These are phyloP conservation scores for Aspergillus thermomutatus DNA, from an alignment of 2,329 filamentous ascomycete genomes.

Conservation along the genomic window DNA sequence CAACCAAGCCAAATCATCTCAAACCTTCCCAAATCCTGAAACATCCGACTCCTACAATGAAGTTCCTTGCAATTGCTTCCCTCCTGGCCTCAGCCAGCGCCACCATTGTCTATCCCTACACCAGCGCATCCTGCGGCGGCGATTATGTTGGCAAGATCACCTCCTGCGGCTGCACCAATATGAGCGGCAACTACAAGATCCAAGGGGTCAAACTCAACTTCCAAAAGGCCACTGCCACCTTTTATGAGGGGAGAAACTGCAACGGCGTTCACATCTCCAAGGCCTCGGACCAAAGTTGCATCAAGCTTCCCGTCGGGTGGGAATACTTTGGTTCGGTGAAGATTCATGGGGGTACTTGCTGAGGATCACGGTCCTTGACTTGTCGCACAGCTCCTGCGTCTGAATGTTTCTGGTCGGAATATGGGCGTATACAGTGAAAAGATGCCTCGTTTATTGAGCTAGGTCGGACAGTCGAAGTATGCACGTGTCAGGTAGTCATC, in stretches of 20 bases:
- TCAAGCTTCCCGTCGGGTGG: neutral
- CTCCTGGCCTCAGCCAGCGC: neutral
- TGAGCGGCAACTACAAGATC: neutral
- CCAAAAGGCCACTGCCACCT: neutral
- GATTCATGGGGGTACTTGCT: neutral
- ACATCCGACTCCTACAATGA: neutral
- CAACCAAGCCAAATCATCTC: neutral
- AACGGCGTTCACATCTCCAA: neutral
- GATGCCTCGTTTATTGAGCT: no score
- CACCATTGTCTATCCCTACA: neutral
- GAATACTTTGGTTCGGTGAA: neutral
- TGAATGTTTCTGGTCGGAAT: neutral
- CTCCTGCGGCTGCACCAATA: neutral
- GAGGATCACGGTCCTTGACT: neutral
- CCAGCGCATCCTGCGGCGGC: neutral
- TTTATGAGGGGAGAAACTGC: neutral
- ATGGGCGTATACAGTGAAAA: no score
- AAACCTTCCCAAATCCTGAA: neutral
- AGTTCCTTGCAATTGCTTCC: neutral
- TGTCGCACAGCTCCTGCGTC: neutral
- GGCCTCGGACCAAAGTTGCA: neutral
- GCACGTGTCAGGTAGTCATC: no score
- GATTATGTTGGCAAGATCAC: neutral
- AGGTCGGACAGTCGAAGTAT: no score
- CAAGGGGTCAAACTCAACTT: neutral